phyloP scores from a whole-genome alignment of 768 basidiomycete species.

The Filobasidium floriforme region DNA sequence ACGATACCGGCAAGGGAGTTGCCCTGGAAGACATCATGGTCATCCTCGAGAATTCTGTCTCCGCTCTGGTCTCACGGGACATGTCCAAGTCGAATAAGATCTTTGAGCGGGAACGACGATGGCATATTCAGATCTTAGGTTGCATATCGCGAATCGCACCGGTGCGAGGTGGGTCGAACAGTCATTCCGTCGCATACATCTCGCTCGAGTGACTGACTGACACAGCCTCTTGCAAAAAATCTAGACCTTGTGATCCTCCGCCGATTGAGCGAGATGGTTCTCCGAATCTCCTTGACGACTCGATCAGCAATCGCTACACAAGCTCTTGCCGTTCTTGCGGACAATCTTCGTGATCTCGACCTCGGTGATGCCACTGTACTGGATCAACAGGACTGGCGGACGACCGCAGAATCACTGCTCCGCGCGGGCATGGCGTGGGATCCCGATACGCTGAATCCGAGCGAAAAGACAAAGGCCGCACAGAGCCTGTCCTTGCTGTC shows the following conservation, averaged over 20 bases:
- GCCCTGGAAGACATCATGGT: slow-evolving; percentile 24
- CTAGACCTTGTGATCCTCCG: slow-evolving; percentile 15
- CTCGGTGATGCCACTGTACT: background rate
- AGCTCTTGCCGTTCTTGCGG: background rate
- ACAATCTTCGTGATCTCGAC: slow-evolving; percentile 4
- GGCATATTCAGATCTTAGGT: background rate
- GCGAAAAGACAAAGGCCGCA: background rate
- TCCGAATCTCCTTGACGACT: slow-evolving; percentile 14
- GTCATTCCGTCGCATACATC: background rate
- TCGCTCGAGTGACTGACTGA: background rate
- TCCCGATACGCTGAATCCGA: background rate
- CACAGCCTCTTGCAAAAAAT: background rate
- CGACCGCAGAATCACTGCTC: slow-evolving; percentile 23
- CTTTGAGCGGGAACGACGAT: background rate
- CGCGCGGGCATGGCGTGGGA: slow-evolving; percentile 22
- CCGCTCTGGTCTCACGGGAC: slow-evolving; percentile 10
- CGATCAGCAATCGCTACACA: background rate
- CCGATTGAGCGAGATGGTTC: slow-evolving; percentile 15
- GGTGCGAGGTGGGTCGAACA: background rate
- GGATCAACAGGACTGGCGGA: slow-evolving; percentile 10
- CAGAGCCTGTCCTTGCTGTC: slow-evolving; percentile 25
- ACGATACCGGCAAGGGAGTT: slow-evolving; percentile 27
- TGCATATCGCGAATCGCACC: background rate
- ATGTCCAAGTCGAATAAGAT: background rate
- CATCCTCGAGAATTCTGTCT: slow-evolving; percentile 45